Percentiles rank a stretch among this genome's conserved stretches.
Evolutionary conservation across 2,329 filamentous ascomycete species (phyloP).

Genomic region (Pyrenophora graminea): DNA sequence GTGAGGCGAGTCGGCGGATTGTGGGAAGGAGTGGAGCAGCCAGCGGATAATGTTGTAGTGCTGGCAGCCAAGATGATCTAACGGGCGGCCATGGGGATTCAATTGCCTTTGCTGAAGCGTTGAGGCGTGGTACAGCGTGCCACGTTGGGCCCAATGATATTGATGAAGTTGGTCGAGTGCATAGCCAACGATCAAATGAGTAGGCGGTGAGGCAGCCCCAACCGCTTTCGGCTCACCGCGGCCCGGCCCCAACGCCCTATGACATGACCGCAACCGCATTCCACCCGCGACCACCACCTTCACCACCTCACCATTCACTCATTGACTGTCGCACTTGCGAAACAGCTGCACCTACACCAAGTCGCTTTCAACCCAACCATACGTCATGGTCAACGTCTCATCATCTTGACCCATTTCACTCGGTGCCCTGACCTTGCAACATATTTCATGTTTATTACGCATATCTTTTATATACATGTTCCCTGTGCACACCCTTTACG

Average conservation of each 20-base stretch:
- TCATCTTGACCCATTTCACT: too few relatives aligned
- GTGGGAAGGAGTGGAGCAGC: slow-evolving; percentile 12
- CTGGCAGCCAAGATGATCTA: slow-evolving; percentile 22
- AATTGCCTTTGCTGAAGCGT: slow-evolving; percentile 33
- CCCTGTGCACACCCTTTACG: background rate
- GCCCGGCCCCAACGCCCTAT: slow-evolving; percentile 23
- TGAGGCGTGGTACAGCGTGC: slow-evolving; percentile 36
- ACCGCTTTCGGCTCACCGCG: slow-evolving; percentile 36
- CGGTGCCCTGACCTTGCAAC: too few relatives aligned
- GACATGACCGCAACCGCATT: slow-evolving; percentile 3
- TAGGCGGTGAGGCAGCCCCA: slow-evolving; percentile 32
- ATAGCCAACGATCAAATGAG: slow-evolving; percentile 32
- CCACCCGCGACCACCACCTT: background rate
- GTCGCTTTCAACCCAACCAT: background rate
- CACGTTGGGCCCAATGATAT: slow-evolving; percentile 42
- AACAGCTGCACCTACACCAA: background rate
- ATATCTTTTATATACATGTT: background rate
- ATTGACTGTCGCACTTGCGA: background rate
- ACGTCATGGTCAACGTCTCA: background rate
- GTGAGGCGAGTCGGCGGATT: slow-evolving; percentile 13
- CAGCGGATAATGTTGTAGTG: slow-evolving; percentile 14
- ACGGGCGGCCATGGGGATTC: slow-evolving; percentile 32
- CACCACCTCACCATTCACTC: background rate
- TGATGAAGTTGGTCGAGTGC: slow-evolving; percentile 25
- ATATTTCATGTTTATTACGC: background rate